These are phyloP conservation scores for Sapria himalayana DNA, from an alignment of 345 rosid genomes.

Conservation along the genomic window DNA sequence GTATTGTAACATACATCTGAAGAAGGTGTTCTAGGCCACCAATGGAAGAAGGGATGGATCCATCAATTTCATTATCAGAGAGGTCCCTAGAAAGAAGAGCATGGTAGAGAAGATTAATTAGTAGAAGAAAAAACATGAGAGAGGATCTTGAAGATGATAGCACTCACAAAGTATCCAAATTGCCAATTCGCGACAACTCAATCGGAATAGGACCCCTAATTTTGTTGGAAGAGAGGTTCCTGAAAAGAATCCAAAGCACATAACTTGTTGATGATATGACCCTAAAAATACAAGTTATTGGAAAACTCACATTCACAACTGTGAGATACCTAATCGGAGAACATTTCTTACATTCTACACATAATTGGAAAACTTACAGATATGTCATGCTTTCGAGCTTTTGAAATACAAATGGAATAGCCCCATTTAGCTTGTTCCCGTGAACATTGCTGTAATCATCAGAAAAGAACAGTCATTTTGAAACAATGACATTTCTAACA, in stretches of 20 bases:
- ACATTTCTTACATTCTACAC: no score
- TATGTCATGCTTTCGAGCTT: slow-evolving; percentile 82
- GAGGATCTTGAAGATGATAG: no score
- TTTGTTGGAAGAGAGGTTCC: slow-evolving; percentile 69
- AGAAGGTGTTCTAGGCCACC: slow-evolving; percentile 95
- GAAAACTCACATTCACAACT: no score
- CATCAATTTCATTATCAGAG: slow-evolving; percentile 60
- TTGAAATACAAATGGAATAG: slow-evolving; percentile 58
- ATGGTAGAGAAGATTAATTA: slow-evolving; percentile 2
- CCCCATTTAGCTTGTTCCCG: slow-evolving; percentile 61
- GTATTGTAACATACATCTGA: slow-evolving; percentile 84
- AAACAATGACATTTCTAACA: background rate
- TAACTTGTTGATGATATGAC: background rate
- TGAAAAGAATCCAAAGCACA: slow-evolving; percentile 7
- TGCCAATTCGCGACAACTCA: slow-evolving; percentile 79
- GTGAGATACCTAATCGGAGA: no score
- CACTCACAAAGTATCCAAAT: slow-evolving; percentile 79
- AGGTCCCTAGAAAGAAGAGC: slow-evolving; percentile 35
- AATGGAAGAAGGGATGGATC: slow-evolving; percentile 67
- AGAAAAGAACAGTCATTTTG: no score
- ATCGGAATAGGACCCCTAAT: slow-evolving; percentile 62
- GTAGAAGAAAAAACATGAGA: slow-evolving; percentile 4
- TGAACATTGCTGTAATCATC: slow-evolving; percentile 49
- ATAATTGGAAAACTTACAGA: slow-evolving; percentile 38
- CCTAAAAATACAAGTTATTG: background rate